Conservation (phyloP, 768 basidiomycete genomes). For the Coprinopsis sp. region DNA sequence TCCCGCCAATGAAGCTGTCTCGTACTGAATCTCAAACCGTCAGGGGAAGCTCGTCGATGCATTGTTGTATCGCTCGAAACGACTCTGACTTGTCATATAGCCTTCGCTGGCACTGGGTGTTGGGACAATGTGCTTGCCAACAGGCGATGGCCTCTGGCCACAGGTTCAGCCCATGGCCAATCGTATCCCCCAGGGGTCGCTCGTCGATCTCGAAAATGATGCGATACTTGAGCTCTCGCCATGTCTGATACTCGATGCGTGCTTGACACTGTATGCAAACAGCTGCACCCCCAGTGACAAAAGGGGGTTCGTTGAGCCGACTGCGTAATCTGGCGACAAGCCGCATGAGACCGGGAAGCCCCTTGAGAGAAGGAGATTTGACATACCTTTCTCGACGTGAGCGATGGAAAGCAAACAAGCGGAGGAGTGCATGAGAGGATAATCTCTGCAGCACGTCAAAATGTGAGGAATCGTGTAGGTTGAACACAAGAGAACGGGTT, state of each 20-base stretch:
- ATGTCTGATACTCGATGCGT: conserved; percentile 51
- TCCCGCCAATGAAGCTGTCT: not conserved
- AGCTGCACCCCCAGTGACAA: conserved; percentile 43
- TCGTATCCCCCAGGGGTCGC: conserved; percentile 56
- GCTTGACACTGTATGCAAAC: conserved; percentile 50
- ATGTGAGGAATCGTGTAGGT: conserved; percentile 44
- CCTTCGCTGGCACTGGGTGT: conserved; percentile 38
- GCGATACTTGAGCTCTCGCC: conserved; percentile 59
- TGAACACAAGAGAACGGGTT: conserved; percentile 46
- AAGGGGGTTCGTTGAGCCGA: conserved; percentile 53
- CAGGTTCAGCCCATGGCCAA: conserved; percentile 43
- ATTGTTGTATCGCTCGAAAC: conserved; percentile 47
- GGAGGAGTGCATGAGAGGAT: conserved; percentile 46
- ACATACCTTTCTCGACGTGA: conserved; percentile 41
- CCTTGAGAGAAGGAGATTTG: not conserved
- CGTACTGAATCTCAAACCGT: conserved; percentile 22
- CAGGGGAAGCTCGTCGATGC: conserved; percentile 45
- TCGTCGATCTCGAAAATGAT: conserved; percentile 55
- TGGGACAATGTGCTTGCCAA: conserved; percentile 54
- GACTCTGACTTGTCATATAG: conserved; percentile 56
- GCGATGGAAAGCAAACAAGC: conserved; percentile 52
- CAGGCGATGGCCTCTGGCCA: conserved; percentile 60
- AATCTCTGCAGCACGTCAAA: conserved; percentile 44
- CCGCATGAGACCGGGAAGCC: not conserved
- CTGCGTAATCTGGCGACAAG: conserved; percentile 31